These are phyloP conservation scores for Populus euphratica DNA, from an alignment of 345 rosid species.

Conservation along the genomic window DNA sequence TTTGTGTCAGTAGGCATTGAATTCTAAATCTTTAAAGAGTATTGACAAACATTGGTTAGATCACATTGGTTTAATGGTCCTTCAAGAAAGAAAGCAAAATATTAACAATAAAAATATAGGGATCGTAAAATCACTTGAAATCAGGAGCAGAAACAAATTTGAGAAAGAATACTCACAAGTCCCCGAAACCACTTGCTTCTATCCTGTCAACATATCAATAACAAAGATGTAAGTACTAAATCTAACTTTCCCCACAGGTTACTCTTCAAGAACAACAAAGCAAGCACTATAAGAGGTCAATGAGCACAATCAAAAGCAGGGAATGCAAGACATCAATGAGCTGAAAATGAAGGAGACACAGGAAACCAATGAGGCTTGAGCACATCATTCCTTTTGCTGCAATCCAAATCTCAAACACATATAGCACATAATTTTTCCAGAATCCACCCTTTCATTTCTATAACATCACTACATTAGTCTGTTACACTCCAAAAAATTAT, in stretches of 20 bases:
- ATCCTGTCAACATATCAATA: constrained; percentile 52
- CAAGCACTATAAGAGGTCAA: not conserved
- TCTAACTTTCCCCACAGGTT: constrained; percentile 3
- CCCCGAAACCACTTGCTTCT: constrained; percentile 69
- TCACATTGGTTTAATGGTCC: not conserved
- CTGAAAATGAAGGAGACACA: not conserved
- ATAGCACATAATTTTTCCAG: not conserved
- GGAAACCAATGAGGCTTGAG: not conserved
- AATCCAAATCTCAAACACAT: not conserved
- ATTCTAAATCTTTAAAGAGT: not conserved
- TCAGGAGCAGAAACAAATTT: not conserved
- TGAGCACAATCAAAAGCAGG: not conserved
- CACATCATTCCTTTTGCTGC: not conserved
- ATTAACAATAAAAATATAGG: too few species aligned
- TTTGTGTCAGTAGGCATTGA: not conserved
- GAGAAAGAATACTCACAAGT: constrained; percentile 56
- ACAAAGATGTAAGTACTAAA: constrained; percentile 11
- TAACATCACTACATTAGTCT: not conserved
- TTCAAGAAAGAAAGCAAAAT: not conserved
- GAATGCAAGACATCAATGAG: not conserved
- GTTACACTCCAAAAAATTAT: not conserved
- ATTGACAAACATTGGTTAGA: not conserved
- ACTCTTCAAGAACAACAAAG: constrained; percentile 6
- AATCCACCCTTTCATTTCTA: not conserved
- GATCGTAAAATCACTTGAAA: not conserved